Percentiles rank a stretch among this genome's conserved stretches.
Conservation (phyloP, 2,329 filamentous ascomycete species). For the Anthostomella pinea region DNA sequence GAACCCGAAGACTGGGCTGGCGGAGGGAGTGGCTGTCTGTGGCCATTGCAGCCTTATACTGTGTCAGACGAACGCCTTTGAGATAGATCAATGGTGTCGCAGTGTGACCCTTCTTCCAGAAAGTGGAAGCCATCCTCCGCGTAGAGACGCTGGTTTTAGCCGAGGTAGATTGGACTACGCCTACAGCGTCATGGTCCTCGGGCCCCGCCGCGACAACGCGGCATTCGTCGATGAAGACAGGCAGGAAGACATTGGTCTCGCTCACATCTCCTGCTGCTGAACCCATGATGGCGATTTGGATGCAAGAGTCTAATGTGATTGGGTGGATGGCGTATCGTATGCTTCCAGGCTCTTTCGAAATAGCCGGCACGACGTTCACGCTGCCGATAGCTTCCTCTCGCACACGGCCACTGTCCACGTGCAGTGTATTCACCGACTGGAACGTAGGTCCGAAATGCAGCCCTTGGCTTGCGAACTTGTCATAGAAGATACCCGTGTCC, state of each 20-base stretch:
- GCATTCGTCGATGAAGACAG: conserved; percentile 2
- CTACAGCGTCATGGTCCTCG: too few relatives aligned
- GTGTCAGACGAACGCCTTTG: too few relatives aligned
- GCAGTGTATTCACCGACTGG: too few relatives aligned
- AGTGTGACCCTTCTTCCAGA: too few relatives aligned
- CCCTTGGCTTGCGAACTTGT: too few relatives aligned
- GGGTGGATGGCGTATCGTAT: conserved; percentile 7
- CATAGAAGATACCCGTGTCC: too few relatives aligned
- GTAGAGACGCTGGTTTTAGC: conserved; percentile 1
- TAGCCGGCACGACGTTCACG: background rate
- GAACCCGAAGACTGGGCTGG: conserved; percentile 1
- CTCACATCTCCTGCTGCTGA: background rate
- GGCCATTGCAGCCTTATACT: background rate
- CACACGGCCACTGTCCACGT: too few relatives aligned
- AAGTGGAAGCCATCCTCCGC: background rate
- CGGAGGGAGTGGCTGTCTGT: background rate
- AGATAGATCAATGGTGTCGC: too few relatives aligned
- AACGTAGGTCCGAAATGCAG: too few relatives aligned
- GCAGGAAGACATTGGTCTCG: background rate
- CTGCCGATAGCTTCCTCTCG: background rate
- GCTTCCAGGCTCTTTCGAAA: too few relatives aligned
- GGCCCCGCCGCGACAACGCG: too few relatives aligned
- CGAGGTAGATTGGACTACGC: background rate
- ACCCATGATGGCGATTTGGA: conserved; percentile 6
- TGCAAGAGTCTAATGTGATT: conserved; percentile 5